Conservation (phyloP, 2,329 filamentous ascomycete species). For the Penicillium thymicola region DNA sequence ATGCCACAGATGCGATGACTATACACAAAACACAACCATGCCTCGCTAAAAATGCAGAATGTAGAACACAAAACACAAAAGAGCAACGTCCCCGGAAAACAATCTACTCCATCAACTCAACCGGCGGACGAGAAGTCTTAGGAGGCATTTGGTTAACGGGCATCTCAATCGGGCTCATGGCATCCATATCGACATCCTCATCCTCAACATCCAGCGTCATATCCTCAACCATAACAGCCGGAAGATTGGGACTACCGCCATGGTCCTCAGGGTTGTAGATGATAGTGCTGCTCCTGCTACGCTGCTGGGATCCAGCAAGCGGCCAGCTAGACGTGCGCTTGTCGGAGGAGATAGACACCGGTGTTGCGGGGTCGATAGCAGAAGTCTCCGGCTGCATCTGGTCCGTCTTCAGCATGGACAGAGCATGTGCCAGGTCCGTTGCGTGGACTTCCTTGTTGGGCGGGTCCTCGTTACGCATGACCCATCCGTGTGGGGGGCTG, state of each 20-base stretch:
- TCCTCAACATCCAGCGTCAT: slow-evolving; percentile 46
- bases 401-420: slow-evolving; percentile 49
- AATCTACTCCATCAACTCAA: slow-evolving; percentile 52
- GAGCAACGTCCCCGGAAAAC: neutral
- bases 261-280: slow-evolving; percentile 63
- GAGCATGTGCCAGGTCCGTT: slow-evolving; percentile 56
- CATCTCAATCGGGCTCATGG: slow-evolving; percentile 43
- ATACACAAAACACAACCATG: slow-evolving; percentile 12
- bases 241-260: slow-evolving; percentile 57
- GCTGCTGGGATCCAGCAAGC: slow-evolving; percentile 28
- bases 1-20: slow-evolving; percentile 11
- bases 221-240: slow-evolving; percentile 63
- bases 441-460: slow-evolving; percentile 66
- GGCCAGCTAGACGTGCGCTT: slow-evolving; percentile 35
- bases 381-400: slow-evolving; percentile 12
- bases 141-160: slow-evolving; percentile 44
- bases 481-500: slow-evolving; percentile 63
- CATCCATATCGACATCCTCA: slow-evolving; percentile 47
- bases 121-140: slow-evolving; percentile 55
- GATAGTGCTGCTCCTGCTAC: slow-evolving; percentile 56
- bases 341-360: slow-evolving; percentile 35
- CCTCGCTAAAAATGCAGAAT: slow-evolving; percentile 18
- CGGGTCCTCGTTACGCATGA: slow-evolving; percentile 60
- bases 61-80: neutral
- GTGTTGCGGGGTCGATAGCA: slow-evolving; percentile 30